A percentile compares a stretch with the other conserved stretches of the same genome.
Evolutionary conservation across 108 stramenopile species (phyloP).

Genomic region (Cyclotella cryptica): DNA sequence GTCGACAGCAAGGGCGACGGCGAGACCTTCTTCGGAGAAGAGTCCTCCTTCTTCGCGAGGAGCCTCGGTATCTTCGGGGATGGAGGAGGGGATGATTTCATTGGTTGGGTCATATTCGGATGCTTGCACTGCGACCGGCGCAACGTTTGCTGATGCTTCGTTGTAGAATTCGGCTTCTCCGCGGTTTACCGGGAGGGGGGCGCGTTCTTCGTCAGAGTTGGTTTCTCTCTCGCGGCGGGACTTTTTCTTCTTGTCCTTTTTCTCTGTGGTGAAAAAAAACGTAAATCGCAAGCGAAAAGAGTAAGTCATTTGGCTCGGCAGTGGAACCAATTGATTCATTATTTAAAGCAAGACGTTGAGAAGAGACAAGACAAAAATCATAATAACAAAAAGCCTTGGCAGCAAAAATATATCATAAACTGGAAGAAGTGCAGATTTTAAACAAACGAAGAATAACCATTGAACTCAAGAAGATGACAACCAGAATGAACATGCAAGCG

Average conservation of each 20-base stretch:
- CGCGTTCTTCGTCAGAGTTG: background rate
- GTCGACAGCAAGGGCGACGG: slow-evolving; percentile 71
- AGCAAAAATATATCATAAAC: background rate
- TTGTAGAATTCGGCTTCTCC: slow-evolving; percentile 8
- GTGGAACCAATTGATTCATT: background rate
- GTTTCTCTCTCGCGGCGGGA: slow-evolving; percentile 2
- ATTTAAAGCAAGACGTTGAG: background rate
- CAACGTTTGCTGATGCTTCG: background rate
- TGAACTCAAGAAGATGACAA: no score
- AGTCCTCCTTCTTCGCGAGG: slow-evolving; percentile 6
- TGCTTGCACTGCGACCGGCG: background rate
- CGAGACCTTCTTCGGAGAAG: slow-evolving; percentile 52
- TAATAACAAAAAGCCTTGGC: no score
- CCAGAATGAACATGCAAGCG: background rate
- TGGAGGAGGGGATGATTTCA: background rate
- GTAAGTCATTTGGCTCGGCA: background rate
- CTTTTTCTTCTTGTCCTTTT: slow-evolving; percentile 35
- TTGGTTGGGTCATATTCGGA: background rate
- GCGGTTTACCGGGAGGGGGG: background rate
- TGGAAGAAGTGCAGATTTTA: background rate
- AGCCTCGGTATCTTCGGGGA: slow-evolving; percentile 3
- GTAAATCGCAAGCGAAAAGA: background rate
- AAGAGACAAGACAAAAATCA: background rate
- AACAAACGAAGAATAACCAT: background rate
- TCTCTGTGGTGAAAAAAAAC: background rate